A percentile compares a stretch with the other conserved stretches of the same genome.
phyloP scores from a whole-genome alignment of 306 rosid species.

The Boehmeria nivea region DNA sequence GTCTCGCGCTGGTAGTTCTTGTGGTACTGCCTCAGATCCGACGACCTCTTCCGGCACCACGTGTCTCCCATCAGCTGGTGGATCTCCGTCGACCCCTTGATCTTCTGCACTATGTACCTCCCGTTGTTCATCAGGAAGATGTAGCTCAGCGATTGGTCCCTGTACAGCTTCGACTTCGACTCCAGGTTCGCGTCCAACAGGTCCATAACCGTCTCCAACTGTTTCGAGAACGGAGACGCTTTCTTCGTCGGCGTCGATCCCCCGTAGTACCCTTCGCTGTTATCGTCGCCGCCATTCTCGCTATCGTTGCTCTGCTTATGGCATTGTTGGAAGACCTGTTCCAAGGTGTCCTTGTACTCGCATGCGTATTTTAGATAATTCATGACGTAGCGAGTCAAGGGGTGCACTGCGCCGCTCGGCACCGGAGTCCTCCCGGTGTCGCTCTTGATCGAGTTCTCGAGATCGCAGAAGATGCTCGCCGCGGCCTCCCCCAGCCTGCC shows the following conservation, averaged over 20 bases:
- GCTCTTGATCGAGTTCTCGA: slow-evolving; percentile 55
- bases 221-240: slow-evolving; percentile 35
- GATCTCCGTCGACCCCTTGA: slow-evolving; percentile 55
- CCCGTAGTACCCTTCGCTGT: neutral
- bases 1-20: slow-evolving; percentile 72
- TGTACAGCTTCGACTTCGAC: slow-evolving; percentile 54
- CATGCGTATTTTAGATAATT: slow-evolving; percentile 71
- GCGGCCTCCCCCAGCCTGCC: slow-evolving; percentile 34
- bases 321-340: slow-evolving; percentile 47
- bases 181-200: slow-evolving; percentile 57
- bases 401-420: slow-evolving; percentile 74
- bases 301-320: no score
- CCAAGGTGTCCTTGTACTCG: slow-evolving; percentile 64
- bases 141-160: slow-evolving; percentile 39
- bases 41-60: slow-evolving; percentile 63
- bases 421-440: slow-evolving; percentile 59
- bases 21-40: slow-evolving; percentile 51
- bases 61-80: slow-evolving; percentile 58
- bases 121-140: slow-evolving; percentile 84
- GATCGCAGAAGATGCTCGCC: slow-evolving; percentile 47
- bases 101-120: slow-evolving; percentile 68
- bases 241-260: slow-evolving; percentile 1
- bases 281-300: slow-evolving; percentile 17
- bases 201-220: slow-evolving; percentile 46
- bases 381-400: slow-evolving; percentile 74